These are phyloP conservation scores for Leucogyrophana mollusca DNA, from an alignment of 768 basidiomycete species.

Conservation along the genomic window DNA sequence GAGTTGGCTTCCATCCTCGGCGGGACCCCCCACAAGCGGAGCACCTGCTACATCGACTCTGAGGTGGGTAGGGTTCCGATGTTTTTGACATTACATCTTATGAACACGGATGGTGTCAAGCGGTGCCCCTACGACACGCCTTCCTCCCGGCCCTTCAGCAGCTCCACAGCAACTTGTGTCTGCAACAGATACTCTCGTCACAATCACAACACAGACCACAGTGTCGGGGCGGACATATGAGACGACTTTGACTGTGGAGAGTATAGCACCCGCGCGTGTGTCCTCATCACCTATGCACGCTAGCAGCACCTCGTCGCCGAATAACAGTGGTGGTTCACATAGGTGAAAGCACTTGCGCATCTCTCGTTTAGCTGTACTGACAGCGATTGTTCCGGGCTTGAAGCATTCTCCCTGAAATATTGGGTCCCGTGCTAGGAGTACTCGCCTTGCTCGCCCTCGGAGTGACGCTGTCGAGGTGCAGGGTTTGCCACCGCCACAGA, in stretches of 20 bases:
- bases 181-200: not conserved
- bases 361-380: not conserved
- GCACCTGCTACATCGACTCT: no score
- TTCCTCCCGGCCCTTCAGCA: conserved; percentile 2
- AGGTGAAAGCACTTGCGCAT: no score
- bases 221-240: not conserved
- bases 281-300: not conserved
- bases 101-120: no score
- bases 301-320: not conserved
- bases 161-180: conserved; percentile 3
- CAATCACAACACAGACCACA: conserved; percentile 1
- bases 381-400: not conserved
- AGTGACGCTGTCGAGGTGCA: conserved; percentile 5
- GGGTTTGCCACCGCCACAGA: conserved; percentile 1
- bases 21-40: not conserved
- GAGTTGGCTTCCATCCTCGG: not conserved
- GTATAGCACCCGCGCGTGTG: not conserved
- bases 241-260: conserved; percentile 7
- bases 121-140: not conserved
- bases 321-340: not conserved
- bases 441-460: conserved; percentile 8
- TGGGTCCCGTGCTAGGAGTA: conserved; percentile 8
- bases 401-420: conserved; percentile 13
- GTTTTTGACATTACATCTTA: no score
- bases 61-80: no score